These are phyloP conservation scores for Hypomontagnella monticulosa DNA, from an alignment of 495 filamentous ascomycete genomes.

Conservation along the genomic window DNA sequence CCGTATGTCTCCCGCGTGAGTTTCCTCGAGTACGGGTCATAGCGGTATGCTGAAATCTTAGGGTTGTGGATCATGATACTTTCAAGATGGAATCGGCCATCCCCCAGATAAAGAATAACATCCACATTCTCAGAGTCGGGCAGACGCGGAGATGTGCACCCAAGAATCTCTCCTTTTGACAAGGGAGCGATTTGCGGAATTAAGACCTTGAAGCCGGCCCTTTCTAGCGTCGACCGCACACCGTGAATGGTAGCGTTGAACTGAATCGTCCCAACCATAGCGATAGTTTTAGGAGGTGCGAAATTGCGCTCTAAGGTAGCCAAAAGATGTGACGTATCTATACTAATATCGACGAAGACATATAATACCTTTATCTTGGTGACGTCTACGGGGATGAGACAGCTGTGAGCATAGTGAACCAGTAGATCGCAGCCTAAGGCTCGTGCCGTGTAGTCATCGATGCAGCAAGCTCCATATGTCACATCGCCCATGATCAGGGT, in stretches of 20 bases:
- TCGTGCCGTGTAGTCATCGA: slow-evolving; percentile 96
- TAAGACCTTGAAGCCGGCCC: slow-evolving; percentile 80
- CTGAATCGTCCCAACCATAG: slow-evolving; percentile 96
- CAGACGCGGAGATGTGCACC: slow-evolving; percentile 90
- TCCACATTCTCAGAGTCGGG: slow-evolving; percentile 67
- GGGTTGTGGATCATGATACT: slow-evolving; percentile 99
- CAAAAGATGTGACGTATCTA: slow-evolving; percentile 87
- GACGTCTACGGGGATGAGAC: slow-evolving; percentile 93
- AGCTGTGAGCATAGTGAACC: slow-evolving; percentile 97
- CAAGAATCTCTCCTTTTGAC: slow-evolving; percentile 92
- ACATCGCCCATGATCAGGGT: slow-evolving; percentile 99
- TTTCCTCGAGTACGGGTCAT: slow-evolving; percentile 94
- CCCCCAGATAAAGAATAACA: slow-evolving; percentile 89
- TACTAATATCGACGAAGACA: slow-evolving; percentile 97
- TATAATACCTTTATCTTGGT: slow-evolving; percentile 96
- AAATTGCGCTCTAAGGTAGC: slow-evolving; percentile 92
- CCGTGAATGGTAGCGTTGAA: slow-evolving; percentile 97
- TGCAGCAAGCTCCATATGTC: slow-evolving; percentile 98
- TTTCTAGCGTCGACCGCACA: slow-evolving; percentile 76
- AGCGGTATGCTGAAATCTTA: slow-evolving; percentile 86
- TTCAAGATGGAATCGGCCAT: slow-evolving; percentile 97
- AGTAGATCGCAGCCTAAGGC: slow-evolving; percentile 94
- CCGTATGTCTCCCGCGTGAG: slow-evolving; percentile 90
- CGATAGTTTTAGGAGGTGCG: slow-evolving; percentile 80
- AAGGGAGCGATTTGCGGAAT: slow-evolving; percentile 94